A percentile compares a stretch with the other conserved stretches of the same genome.
Conservation (phyloP, 768 basidiomycete species). For the Podaxis sp. region DNA sequence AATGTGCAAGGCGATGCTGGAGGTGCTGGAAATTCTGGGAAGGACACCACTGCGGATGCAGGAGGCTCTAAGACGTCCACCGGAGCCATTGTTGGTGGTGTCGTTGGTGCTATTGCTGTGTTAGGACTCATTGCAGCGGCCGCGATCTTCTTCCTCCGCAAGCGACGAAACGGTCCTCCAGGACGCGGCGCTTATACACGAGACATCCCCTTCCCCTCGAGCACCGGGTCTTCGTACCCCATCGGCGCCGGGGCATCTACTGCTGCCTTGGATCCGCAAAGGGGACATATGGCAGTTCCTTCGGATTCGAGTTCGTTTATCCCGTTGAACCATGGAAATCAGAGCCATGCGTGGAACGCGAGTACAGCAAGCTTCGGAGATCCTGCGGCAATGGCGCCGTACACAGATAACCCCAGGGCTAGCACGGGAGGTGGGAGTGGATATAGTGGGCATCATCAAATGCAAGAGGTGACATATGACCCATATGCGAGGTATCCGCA, state of each 20-base stretch:
- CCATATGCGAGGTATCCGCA: constrained; percentile 31
- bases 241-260: background rate
- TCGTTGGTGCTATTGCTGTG: constrained; percentile 52
- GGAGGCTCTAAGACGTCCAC: constrained; percentile 31
- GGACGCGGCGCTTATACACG: constrained; percentile 2
- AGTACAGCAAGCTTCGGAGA: constrained; percentile 47
- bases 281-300: constrained; percentile 5
- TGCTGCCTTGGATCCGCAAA: constrained; percentile 20
- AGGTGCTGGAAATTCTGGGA: constrained; percentile 15
- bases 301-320: constrained; percentile 73
- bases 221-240: constrained; percentile 26
- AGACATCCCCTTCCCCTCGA: constrained; percentile 20
- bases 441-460: constrained; percentile 1
- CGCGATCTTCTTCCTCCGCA: constrained; percentile 17
- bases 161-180: constrained; percentile 10
- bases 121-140: constrained; percentile 43
- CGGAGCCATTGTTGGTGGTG: constrained; percentile 47
- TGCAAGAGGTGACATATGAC: constrained; percentile 26
- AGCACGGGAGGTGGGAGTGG: constrained; percentile 22
- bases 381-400: constrained; percentile 26
- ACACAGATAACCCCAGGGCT: constrained; percentile 18
- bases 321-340: constrained; percentile 65
- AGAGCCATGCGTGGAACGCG: constrained; percentile 57
- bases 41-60: constrained; percentile 12
- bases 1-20: constrained; percentile 38